Percentiles rank a stretch among this genome's conserved stretches.
Evolutionary conservation across 1,284 basidiomycete species (phyloP).

Genomic region (Pseudomicrostroma phylloplanum): DNA sequence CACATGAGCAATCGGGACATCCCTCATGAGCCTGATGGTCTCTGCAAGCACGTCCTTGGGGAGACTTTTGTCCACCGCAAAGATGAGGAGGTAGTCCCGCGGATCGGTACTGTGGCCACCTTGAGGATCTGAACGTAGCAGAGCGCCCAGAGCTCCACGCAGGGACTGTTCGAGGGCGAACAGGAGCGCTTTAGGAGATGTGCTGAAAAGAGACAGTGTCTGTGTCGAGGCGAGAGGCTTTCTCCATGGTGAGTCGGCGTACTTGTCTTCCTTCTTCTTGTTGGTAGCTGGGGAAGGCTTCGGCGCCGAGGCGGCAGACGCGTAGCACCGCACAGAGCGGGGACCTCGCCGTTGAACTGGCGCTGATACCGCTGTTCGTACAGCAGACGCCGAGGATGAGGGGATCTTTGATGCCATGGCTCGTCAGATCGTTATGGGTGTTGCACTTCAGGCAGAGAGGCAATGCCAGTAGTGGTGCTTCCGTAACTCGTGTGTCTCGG

Average conservation of each 20-base stretch:
- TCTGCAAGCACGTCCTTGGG: not conserved
- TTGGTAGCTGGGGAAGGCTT: no score
- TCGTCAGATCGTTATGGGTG: no score
- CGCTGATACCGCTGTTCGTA: no score
- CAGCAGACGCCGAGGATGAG: no score
- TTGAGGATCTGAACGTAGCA: not conserved
- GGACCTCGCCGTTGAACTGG: no score
- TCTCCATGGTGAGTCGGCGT: conserved; percentile 4
- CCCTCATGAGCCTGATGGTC: not conserved
- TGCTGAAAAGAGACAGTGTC: not conserved
- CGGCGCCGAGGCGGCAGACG: no score
- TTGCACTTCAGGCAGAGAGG: no score
- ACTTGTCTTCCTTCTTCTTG: not conserved
- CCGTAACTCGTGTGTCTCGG: no score
- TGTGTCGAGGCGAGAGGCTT: not conserved
- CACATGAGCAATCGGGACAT: not conserved
- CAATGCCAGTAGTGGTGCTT: no score
- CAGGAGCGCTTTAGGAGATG: not conserved
- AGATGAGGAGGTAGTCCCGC: not conserved
- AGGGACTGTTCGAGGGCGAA: not conserved
- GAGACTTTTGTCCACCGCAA: conserved; percentile 1
- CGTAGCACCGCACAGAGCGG: no score
- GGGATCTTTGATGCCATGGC: no score
- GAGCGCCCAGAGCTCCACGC: not conserved
- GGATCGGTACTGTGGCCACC: not conserved